Conservation (phyloP, 2,329 filamentous ascomycete species). For the Colletotrichum tanaceti region DNA sequence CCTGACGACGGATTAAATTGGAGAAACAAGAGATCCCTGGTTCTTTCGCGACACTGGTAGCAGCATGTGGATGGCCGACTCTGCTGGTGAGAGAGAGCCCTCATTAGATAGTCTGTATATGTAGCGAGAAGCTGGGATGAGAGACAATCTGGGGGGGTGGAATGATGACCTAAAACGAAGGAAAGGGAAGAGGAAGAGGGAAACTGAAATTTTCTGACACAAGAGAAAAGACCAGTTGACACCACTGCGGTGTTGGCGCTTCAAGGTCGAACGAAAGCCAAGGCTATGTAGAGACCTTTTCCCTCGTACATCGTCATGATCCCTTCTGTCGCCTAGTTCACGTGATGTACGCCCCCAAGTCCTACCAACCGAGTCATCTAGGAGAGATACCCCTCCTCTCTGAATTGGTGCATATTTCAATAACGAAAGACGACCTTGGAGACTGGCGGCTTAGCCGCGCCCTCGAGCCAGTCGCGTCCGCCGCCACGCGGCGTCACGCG, state of each 20-base stretch:
- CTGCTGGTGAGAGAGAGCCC: neutral
- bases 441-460: neutral
- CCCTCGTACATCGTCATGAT: neutral
- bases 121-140: neutral
- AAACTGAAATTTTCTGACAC: neutral
- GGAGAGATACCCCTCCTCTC: neutral
- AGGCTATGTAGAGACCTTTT: neutral
- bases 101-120: neutral
- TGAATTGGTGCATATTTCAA: neutral
- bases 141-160: neutral
- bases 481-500: conserved; percentile 17
- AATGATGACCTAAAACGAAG: neutral
- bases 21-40: too few species aligned
- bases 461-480: conserved; percentile 29
- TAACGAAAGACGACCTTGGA: conserved; percentile 24
- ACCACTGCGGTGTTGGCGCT: neutral
- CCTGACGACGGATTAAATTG: neutral
- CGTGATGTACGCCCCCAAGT: neutral
- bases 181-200: too few species aligned
- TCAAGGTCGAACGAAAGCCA: neutral
- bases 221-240: neutral
- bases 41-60: neutral
- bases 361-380: neutral
- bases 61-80: neutral
- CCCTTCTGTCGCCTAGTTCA: neutral